Percentiles rank a stretch among this genome's conserved stretches.
Evolutionary conservation across 2,329 filamentous ascomycete genomes (phyloP).

Genomic region (Monilinia aucupariae): DNA sequence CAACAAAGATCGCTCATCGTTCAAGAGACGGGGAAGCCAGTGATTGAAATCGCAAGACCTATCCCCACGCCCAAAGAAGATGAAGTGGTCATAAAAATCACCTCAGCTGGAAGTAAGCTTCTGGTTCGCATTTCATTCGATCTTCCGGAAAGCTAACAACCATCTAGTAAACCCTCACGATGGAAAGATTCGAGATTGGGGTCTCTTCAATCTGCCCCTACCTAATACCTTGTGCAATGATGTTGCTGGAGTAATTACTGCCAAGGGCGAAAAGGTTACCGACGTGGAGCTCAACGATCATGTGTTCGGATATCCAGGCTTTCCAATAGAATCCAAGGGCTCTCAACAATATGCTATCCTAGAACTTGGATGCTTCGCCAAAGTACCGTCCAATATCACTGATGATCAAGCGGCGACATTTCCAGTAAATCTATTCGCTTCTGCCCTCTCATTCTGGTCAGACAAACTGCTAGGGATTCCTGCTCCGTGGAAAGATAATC

Average conservation of each 20-base stretch:
- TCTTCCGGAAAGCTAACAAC: background rate
- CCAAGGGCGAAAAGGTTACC: conserved; percentile 33
- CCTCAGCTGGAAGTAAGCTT: conserved; percentile 29
- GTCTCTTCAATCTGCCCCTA: conserved; percentile 35
- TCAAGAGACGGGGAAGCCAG: conserved; percentile 28
- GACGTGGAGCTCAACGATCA: background rate
- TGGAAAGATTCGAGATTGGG: conserved; percentile 18
- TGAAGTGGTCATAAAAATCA: conserved; percentile 39
- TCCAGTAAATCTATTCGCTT: conserved; percentile 36
- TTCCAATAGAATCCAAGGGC: conserved; percentile 19
- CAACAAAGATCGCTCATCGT: conserved; percentile 34
- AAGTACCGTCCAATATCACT: conserved; percentile 35
- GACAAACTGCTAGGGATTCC: conserved; percentile 2
- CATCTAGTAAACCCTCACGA: conserved; percentile 16
- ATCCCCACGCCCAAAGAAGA: conserved; percentile 33
- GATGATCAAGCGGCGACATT: conserved; percentile 38
- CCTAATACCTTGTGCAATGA: conserved; percentile 37
- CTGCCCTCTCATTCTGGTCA: conserved; percentile 10
- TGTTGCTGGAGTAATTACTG: conserved; percentile 35
- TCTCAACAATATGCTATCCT: conserved; percentile 39
- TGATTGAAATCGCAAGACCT: conserved; percentile 24
- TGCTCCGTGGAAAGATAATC: background rate
- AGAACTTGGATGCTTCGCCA: conserved; percentile 31
- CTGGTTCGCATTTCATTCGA: background rate
- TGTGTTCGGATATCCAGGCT: background rate